Evolutionary conservation across 208 protist species (phyloP), one percentile per base, ranked within the genome.

Genomic region (Crithidia bombi): DNA sequence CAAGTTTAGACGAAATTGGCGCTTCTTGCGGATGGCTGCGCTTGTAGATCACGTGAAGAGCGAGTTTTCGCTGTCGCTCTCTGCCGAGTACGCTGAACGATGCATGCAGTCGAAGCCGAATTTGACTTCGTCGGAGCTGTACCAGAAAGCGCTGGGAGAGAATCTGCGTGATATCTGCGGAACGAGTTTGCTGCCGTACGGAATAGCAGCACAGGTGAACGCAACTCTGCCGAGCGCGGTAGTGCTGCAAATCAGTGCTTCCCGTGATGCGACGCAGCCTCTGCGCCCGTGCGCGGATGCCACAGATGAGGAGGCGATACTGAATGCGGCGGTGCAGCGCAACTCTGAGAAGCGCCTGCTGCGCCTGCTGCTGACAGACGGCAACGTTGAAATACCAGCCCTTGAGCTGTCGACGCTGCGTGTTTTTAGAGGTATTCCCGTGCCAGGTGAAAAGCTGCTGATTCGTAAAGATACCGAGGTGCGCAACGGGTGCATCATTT

Each of bases 251-350:
- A 83, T 94, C n/a, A 81, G 61, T 41, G 83, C 56, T 6, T 89
- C 87, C 3, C 77, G 91, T 12, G 91, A 96, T 54, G 85, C 83
- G 3, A 96, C 88, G 35, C 91, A 96, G 75, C 86, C 91, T 3
- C 73, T 96, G 52, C 65, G 84, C 12, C 90, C 87, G n/a, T 91
- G 78, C 51, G 82, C 83, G 1, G 86, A 92, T 55, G 38, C 67
- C 23, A 70, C 69, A 3, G 86, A 89, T 4, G 85, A 89, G 41
- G 87, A 96, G 35, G 75, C 50, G 0, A 66, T 75, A 10, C 57
- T 91, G 5, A 73, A 68, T 51, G 73, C 81, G 1, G 80, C 81
- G 5, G 26, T 75, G 30, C 87, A 94, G 64, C 80, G 76, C 33
- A 75, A 69, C 61, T 86, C 79, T 2, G 71, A 63, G 26, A 76